A percentile compares a stretch with the other conserved stretches of the same genome.
Evolutionary conservation across 306 rosid species (phyloP).

Genomic region (Dalbergia cultrata): DNA sequence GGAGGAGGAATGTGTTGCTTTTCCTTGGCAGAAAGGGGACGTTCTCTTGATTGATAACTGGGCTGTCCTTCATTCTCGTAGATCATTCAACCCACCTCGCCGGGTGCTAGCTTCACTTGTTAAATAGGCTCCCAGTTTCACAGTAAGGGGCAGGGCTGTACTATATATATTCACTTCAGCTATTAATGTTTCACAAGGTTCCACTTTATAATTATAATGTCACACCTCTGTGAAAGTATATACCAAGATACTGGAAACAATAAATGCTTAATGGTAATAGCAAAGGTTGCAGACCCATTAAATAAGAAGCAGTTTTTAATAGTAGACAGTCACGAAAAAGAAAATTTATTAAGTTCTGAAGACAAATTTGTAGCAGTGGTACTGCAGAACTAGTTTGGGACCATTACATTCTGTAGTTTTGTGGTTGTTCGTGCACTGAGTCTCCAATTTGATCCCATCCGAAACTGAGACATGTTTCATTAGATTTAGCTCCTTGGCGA

Average conservation of each 20-base stretch:
- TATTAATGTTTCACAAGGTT: neutral
- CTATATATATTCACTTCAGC: neutral
- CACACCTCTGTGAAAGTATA: neutral
- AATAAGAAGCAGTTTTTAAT: neutral
- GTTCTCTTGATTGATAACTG: slow-evolving; percentile 78
- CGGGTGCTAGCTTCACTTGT: slow-evolving; percentile 54
- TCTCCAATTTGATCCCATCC: neutral
- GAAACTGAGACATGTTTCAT: neutral
- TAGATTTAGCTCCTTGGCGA: neutral
- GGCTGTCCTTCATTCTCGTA: slow-evolving; percentile 86
- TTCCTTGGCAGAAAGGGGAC: slow-evolving; percentile 72
- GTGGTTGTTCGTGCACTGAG: neutral
- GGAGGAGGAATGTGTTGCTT: slow-evolving; percentile 78
- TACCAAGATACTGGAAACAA: neutral
- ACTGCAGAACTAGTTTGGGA: neutral
- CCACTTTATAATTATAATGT: neutral
- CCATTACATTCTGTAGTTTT: neutral
- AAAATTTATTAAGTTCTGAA: neutral
- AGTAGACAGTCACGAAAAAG: neutral
- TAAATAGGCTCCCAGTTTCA: slow-evolving; percentile 36
- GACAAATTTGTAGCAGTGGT: neutral
- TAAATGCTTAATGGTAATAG: neutral
- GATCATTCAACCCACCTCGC: slow-evolving; percentile 76
- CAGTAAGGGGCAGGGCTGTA: neutral
- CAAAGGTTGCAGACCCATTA: neutral